These are phyloP conservation scores for Dictyostelium capitatum DNA, from an alignment of 78 protist species.

Conservation along the genomic window DNA sequence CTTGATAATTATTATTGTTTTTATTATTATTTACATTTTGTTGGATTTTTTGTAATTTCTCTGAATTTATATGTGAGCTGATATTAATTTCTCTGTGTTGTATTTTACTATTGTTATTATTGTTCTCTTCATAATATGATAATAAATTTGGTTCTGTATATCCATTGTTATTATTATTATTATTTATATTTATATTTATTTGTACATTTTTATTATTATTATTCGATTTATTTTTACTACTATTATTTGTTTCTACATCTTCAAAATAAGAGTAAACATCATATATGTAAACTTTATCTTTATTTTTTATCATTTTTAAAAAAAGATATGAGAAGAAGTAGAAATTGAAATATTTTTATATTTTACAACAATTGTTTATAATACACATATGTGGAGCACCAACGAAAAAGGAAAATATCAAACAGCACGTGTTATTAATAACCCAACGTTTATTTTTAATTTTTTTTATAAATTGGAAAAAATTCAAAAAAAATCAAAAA, in stretches of 20 bases:
- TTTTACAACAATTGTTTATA: too few species aligned
- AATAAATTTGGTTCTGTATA: constrained; percentile 29
- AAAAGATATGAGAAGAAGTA: too few species aligned
- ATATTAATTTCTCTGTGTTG: constrained; percentile 24
- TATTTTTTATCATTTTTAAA: constrained; percentile 6
- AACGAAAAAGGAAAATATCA: too few species aligned
- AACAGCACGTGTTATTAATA: too few species aligned
- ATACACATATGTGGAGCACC: too few species aligned
- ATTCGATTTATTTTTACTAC: background rate
- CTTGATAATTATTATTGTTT: background rate
- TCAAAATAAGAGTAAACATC: constrained; percentile 57
- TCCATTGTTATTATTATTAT: constrained; percentile 23
- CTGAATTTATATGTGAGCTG: background rate
- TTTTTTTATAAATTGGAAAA: background rate
- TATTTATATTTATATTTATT: background rate
- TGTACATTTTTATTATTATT: background rate
- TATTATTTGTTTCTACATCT: background rate
- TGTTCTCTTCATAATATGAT: background rate
- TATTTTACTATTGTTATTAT: background rate
- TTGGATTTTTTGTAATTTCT: background rate
- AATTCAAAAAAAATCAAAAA: background rate
- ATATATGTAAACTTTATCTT: constrained; percentile 50
- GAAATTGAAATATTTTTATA: too few species aligned
- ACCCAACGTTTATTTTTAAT: too few species aligned
- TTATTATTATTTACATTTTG: background rate